Percentiles rank a stretch among this genome's conserved stretches.
Evolutionary conservation across 495 filamentous ascomycete species (phyloP).

Genomic region (Lepidopterella palustris): DNA sequence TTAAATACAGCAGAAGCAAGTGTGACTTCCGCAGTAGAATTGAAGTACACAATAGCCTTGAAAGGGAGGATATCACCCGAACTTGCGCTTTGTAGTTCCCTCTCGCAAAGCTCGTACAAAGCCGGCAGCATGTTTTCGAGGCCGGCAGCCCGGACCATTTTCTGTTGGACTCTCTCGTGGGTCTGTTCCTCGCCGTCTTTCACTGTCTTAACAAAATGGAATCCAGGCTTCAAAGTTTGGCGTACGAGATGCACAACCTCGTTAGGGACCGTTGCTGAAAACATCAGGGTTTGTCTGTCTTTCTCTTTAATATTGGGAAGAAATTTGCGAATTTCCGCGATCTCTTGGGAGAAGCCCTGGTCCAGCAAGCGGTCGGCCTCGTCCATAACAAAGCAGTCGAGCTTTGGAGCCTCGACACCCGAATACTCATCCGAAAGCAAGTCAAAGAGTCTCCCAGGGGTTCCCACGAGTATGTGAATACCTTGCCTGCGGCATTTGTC

Average conservation of each 20-base stretch:
- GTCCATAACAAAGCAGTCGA: conserved; percentile 80
- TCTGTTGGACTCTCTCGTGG: conserved; percentile 77
- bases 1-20: conserved; percentile 57
- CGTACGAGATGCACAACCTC: conserved; percentile 77
- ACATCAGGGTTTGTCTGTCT: conserved; percentile 83
- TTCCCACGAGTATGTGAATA: conserved; percentile 86
- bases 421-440: conserved; percentile 62
- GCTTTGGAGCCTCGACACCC: conserved; percentile 62
- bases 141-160: conserved; percentile 54
- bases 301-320: conserved; percentile 57
- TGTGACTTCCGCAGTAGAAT: conserved; percentile 63
- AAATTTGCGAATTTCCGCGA: conserved; percentile 58
- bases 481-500: conserved; percentile 58
- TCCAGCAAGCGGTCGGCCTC: conserved; percentile 93
- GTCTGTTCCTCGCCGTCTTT: conserved; percentile 72
- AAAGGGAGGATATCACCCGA: conserved; percentile 53
- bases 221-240: conserved; percentile 60
- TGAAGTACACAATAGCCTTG: conserved; percentile 90
- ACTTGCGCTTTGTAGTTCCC: conserved; percentile 41
- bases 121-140: conserved; percentile 73
- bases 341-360: conserved; percentile 75
- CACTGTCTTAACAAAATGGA: conserved; percentile 79
- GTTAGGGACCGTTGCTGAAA: conserved; percentile 82
- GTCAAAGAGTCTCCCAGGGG: conserved; percentile 83
- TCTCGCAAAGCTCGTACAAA: conserved; percentile 65